Base-by-base conservation (phyloP, 2,329 filamentous ascomycete genomes). In the Xylariaceae sp. region DNA sequence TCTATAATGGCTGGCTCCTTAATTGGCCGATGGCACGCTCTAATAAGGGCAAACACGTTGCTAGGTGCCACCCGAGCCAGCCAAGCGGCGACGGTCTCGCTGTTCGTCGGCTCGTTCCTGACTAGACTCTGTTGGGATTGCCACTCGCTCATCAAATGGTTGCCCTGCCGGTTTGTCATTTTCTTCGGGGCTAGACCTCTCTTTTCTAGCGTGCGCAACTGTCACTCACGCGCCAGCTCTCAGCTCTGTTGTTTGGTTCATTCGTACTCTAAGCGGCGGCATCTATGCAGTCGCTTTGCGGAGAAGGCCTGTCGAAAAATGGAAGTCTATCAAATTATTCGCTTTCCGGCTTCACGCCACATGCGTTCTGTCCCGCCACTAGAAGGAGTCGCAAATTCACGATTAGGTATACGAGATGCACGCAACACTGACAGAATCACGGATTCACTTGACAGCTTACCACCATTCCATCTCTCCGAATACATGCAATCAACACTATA, bases 281-380 rank as follows among this genome's bases (percentile, higher is more conserved):
- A 27, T 27, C 22, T 27, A 27, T 27, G 22, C 22, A 27, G 22
- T 27, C 22, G 22, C 22, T 27, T 50, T 43, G 48, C 44, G 42
- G 48, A 48, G 48, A 54, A 27, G 18, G 27, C 38, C 42, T 27
- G 22, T 27, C 32, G 42, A 31, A 30, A 51, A 48, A 30, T 15
- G 45, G 52, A 33, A 45, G 30, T 35, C 42, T 33, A 43, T 42
- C 39, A 36, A 45, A 45, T 42, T 32, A 6, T 31, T 54, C 45
- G 48, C 48, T 48, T 11, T 48, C 43, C 43, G 40, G 45, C 31
- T 14, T 22, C 33, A 39, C 27, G 32, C 15, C 18, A 31, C 17
- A 18, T 15, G 27, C 2, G 11, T 32, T 19, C 30, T 33, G 30
- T 32, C 39, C 22, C 22, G 22, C 22, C 22, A 7, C 22, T 27